These are phyloP conservation scores for Lophiostoma macrostomum DNA, from an alignment of 495 filamentous ascomycete genomes.

Conservation along the genomic window DNA sequence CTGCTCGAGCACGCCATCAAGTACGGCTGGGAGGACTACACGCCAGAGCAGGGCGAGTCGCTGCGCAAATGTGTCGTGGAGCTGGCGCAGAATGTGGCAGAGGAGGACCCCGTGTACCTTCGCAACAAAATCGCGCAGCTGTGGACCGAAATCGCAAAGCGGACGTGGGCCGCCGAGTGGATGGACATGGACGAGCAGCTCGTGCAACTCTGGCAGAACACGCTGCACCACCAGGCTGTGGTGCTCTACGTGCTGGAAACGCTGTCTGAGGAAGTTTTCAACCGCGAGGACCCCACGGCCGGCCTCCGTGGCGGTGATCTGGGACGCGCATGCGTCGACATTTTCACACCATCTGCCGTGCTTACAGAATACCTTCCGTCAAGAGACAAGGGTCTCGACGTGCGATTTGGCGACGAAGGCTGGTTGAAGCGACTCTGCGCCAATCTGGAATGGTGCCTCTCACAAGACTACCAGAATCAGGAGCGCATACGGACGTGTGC, in stretches of 20 bases:
- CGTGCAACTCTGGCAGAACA: constrained; percentile 74
- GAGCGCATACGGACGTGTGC: constrained; percentile 63
- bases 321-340: constrained; percentile 84
- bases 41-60: constrained; percentile 57
- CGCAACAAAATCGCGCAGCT: constrained; percentile 93
- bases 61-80: constrained; percentile 71
- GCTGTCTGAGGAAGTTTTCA: constrained; percentile 93
- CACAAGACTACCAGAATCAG: constrained; percentile 58
- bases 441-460: constrained; percentile 70
- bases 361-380: constrained; percentile 70
- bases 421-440: constrained; percentile 78
- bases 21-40: constrained; percentile 73
- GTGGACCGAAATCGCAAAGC: constrained; percentile 92
- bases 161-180: constrained; percentile 89
- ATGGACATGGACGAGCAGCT: constrained; percentile 87
- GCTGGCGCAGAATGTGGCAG: constrained; percentile 68
- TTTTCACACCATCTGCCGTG: constrained; percentile 78
- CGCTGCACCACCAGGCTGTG: constrained; percentile 36
- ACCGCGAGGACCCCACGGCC: constrained; percentile 79
- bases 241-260: constrained; percentile 67
- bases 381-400: constrained; percentile 57
- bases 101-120: constrained; percentile 75
- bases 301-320: constrained; percentile 76
- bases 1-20: constrained; percentile 84
- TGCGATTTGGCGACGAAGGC: constrained; percentile 74